Conservation (phyloP, 495 filamentous ascomycete species). For the Aspergillus affinis region DNA sequence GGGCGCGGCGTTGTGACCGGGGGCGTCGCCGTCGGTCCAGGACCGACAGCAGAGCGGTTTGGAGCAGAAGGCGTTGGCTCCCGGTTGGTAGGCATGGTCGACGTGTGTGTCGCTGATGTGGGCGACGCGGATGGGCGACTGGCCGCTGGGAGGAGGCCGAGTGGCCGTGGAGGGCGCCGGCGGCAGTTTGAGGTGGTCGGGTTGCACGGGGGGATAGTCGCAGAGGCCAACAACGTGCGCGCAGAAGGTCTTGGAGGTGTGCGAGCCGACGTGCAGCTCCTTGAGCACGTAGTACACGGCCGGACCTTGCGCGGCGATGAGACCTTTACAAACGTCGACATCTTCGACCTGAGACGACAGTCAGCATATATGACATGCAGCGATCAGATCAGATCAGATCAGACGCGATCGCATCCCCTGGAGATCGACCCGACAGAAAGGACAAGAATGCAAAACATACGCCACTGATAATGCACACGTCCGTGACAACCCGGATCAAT, state of each 20-base stretch:
- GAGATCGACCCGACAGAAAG: background rate
- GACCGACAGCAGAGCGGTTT: constrained; percentile 57
- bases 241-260: constrained; percentile 50
- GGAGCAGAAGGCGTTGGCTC: constrained; percentile 50
- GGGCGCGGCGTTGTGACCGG: constrained; percentile 42
- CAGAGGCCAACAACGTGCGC: constrained; percentile 50
- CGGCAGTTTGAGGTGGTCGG: constrained; percentile 45
- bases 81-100: constrained; percentile 50
- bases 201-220: constrained; percentile 41
- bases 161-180: constrained; percentile 37
- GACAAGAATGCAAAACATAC: constrained; percentile 23
- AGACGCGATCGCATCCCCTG: background rate
- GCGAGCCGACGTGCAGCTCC: constrained; percentile 43
- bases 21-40: constrained; percentile 42
- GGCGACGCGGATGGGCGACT: constrained; percentile 49
- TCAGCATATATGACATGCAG: background rate
- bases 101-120: constrained; percentile 59
- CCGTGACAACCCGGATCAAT: constrained; percentile 41
- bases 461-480: constrained; percentile 44
- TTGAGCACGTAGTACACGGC: constrained; percentile 48
- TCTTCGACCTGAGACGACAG: constrained; percentile 34
- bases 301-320: constrained; percentile 48
- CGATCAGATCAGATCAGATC: background rate
- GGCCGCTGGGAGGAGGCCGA: constrained; percentile 44
- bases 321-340: constrained; percentile 49